Base-by-base conservation (phyloP, 2,329 filamentous ascomycete genomes). In the Hymenoscyphus occultus region DNA sequence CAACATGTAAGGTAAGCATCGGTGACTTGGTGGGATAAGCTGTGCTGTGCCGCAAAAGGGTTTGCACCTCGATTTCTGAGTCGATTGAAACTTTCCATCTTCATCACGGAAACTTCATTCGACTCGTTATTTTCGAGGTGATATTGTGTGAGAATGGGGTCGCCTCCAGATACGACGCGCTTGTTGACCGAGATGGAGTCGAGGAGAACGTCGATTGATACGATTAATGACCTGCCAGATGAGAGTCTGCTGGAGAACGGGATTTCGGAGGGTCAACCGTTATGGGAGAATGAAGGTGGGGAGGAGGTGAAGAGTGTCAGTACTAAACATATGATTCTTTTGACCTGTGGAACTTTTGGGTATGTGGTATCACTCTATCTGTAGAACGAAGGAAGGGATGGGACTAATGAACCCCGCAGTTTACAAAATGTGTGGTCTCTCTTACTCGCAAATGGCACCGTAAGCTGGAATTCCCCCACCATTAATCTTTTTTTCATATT, bases 351-450 rank as follows among this genome's bases (percentile, higher is more conserved):
- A 13, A 59, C 61, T 13, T 63, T 63, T 59, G 61, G 61, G 61
- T 63, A 39, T 48, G 61, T 35, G 5, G 40, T 35, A 6, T 9
- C 31, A 35, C 7, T 32, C 40, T 22, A 39, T 22, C 5, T 28
- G 28, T 28, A 28, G 28, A 16, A 5, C 14, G 14, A 2, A 19
- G 3, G 31, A 19, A 6, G n/a, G 13, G n/a, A 35, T 12, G 14
- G 14, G 7, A 39, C 31, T 62, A 48, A 62, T 31, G 9, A n/a
- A 22, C 39, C n/a, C 40, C 28, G 28, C 31, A 63, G 61, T 39
- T 39, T 63, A 5, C 61, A 63, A 59, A 63, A 63, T 63, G 61
- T 63, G 10, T 63, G 61, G 61, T 63, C 61, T 35, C 22, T 63
- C 7, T 54, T 63, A 10, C 39, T 63, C 6, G 61, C 61, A 32